These are phyloP conservation scores for Verticillium albo-atrum DNA, from an alignment of 2,329 filamentous ascomycete genomes.

Conservation along the genomic window DNA sequence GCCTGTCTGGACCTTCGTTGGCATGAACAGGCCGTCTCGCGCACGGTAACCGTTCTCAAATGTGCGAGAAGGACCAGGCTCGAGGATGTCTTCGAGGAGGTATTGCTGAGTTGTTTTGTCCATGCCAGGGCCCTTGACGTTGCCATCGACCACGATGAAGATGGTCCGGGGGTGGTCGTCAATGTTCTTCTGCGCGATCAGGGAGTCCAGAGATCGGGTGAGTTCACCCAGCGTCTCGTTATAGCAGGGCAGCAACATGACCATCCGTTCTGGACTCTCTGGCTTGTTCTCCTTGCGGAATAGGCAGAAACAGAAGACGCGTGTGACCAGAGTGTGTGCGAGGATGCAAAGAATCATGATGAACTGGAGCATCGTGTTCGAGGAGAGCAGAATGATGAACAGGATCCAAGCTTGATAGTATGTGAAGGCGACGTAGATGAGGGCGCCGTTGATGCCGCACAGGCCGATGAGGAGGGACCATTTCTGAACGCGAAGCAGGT, in stretches of 20 bases:
- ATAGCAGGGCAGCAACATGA: constrained; percentile 43
- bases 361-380: constrained; percentile 37
- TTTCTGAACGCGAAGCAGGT: constrained; percentile 31
- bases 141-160: constrained; percentile 44
- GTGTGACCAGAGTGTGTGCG: constrained; percentile 23
- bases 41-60: constrained; percentile 41
- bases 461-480: constrained; percentile 32
- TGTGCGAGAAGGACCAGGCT: constrained; percentile 22
- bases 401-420: constrained; percentile 37
- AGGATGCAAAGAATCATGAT: constrained; percentile 36
- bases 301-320: constrained; percentile 22
- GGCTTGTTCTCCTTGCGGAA: constrained; percentile 24
- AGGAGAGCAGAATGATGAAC: constrained; percentile 40
- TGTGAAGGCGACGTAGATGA: constrained; percentile 30
- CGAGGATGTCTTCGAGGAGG: constrained; percentile 41
- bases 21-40: constrained; percentile 41
- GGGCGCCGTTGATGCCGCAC: constrained; percentile 24
- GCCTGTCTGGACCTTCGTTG: constrained; percentile 37
- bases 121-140: constrained; percentile 41
- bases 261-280: constrained; percentile 34
- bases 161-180: constrained; percentile 35
- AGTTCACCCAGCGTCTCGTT: constrained; percentile 42
- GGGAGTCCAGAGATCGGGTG: constrained; percentile 37
- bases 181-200: constrained; percentile 38
- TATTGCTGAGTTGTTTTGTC: constrained; percentile 42